A percentile compares a stretch with the other conserved stretches of the same genome.
These are phyloP conservation scores for Syzygium oleosum DNA, from an alignment of 345 rosid species.

Conservation along the genomic window DNA sequence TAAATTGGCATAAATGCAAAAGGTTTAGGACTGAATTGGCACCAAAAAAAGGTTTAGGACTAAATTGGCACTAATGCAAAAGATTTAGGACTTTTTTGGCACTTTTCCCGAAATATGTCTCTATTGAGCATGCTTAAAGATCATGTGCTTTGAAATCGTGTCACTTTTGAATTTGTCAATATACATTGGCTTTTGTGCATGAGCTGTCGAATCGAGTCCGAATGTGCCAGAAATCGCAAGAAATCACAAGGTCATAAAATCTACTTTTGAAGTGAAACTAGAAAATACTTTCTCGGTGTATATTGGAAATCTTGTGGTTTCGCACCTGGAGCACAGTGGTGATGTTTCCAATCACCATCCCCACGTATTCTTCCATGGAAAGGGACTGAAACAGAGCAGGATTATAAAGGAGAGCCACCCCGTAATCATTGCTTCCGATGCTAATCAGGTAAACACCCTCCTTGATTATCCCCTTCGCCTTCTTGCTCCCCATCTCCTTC, in stretches of 20 bases:
- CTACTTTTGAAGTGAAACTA: neutral
- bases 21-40: too few relatives aligned
- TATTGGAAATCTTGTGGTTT: neutral
- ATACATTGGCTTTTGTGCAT: neutral
- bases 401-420: neutral
- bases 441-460: conserved; percentile 7
- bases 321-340: conserved; percentile 10
- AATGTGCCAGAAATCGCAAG: neutral
- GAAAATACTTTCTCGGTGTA: neutral
- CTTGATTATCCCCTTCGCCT: neutral
- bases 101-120: neutral
- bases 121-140: neutral
- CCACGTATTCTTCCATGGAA: conserved; percentile 2
- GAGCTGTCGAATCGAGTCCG: neutral
- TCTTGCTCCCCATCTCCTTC: neutral
- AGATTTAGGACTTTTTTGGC: too few relatives aligned
- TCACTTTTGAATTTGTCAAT: neutral
- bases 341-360: conserved; percentile 17
- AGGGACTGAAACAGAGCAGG: neutral
- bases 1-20: too few relatives aligned
- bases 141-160: neutral
- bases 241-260: neutral
- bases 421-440: conserved; percentile 14
- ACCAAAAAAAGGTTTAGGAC: too few relatives aligned
- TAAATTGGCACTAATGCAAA: too few relatives aligned